phyloP scores from a whole-genome alignment of 345 rosid species.

The Brassica carinata region DNA sequence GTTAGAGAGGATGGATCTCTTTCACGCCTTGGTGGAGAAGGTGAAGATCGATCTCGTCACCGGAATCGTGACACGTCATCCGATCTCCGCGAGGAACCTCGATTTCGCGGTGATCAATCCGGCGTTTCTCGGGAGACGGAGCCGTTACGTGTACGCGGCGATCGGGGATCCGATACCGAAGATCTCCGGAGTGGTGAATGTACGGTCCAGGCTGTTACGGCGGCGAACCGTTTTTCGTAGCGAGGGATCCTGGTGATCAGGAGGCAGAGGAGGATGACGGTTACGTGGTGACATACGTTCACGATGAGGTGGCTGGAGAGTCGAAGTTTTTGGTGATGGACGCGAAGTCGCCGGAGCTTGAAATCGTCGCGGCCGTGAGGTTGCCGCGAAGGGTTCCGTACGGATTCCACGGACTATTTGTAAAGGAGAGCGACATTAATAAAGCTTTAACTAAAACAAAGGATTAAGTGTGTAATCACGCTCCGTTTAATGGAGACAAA shows the following conservation, averaged over 20 bases:
- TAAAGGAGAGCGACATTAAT: conserved; percentile 39
- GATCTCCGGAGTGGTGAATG: conserved; percentile 42
- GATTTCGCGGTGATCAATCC: conserved; percentile 44
- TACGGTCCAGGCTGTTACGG: conserved; percentile 41
- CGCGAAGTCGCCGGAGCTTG: conserved; percentile 43
- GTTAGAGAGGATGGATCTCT: conserved; percentile 39
- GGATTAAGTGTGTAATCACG: conserved; percentile 24
- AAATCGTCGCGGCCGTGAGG: conserved; percentile 38
- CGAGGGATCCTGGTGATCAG: conserved; percentile 26
- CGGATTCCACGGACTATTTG: conserved; percentile 42
- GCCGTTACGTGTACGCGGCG: conserved; percentile 38
- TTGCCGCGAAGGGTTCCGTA: conserved; percentile 46
- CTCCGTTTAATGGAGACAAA: not conserved
- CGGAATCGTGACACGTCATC: conserved; percentile 40
- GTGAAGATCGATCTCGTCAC: conserved; percentile 39
- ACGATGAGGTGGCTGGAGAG: conserved; percentile 30
- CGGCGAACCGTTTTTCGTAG: conserved; percentile 45
- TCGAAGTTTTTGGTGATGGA: conserved; percentile 47
- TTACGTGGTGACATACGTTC: conserved; percentile 40
- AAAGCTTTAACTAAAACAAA: conserved; percentile 3
- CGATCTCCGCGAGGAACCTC: conserved; percentile 37
- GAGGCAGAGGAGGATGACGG: conserved; percentile 45
- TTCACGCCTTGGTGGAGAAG: conserved; percentile 39
- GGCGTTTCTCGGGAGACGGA: conserved; percentile 23
- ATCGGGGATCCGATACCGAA: conserved; percentile 46